Evolutionary conservation across 2,329 filamentous ascomycete species (phyloP).

Genomic region (Diaporthe ilicicola): DNA sequence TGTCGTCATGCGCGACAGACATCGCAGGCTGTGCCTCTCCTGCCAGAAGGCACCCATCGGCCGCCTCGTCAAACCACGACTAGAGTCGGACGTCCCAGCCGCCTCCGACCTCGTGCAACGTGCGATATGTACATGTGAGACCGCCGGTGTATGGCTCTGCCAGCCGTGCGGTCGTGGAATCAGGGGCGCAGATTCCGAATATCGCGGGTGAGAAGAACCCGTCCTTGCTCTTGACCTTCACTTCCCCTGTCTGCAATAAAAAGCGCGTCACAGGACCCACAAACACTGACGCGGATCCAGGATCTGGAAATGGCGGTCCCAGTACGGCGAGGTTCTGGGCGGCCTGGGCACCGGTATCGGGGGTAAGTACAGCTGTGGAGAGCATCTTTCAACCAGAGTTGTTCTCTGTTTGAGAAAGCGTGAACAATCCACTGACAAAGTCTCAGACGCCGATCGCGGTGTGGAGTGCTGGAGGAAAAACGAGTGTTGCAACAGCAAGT

Average conservation of each 20-base stretch:
- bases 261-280: constrained; percentile 12
- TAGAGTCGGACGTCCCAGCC: constrained; percentile 57
- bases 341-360: constrained; percentile 88
- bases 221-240: neutral
- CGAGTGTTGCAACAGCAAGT: constrained; percentile 78
- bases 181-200: constrained; percentile 65
- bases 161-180: constrained; percentile 82
- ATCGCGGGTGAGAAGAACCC: constrained; percentile 56
- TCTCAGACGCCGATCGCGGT: constrained; percentile 78
- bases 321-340: constrained; percentile 82
- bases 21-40: constrained; percentile 80
- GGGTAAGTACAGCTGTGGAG: constrained; percentile 6
- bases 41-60: constrained; percentile 78
- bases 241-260: neutral
- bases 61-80: constrained; percentile 55
- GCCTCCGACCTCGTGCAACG: constrained; percentile 64
- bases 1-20: constrained; percentile 73
- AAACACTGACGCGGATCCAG: constrained; percentile 44
- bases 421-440: neutral
- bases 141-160: constrained; percentile 79
- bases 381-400: neutral
- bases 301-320: constrained; percentile 89
- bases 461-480: constrained; percentile 85
- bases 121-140: constrained; percentile 61
- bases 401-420: neutral